Percentiles rank a stretch among this genome's conserved stretches.
Evolutionary conservation across 345 rosid species (phyloP).

Genomic region (Geranium rotundifolium): DNA sequence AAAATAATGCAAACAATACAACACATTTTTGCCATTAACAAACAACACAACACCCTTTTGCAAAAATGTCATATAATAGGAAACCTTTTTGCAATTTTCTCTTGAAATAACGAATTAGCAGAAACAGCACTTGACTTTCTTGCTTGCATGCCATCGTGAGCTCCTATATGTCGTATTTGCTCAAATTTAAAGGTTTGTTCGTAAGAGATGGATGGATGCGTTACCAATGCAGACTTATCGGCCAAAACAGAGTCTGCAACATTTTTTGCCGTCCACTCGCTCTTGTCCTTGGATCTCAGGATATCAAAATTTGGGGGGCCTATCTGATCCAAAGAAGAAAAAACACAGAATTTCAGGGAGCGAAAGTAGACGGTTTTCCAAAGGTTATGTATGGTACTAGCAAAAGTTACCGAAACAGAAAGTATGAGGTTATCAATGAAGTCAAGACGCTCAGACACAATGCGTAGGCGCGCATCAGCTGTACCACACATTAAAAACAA

Average conservation of each 20-base stretch:
- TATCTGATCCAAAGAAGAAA: constrained; percentile 54
- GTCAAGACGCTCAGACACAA: constrained; percentile 89
- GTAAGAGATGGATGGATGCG: no score
- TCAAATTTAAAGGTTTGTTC: no score
- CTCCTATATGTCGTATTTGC: no score
- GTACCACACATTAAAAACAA: constrained; percentile 13
- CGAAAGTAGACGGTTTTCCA: constrained; percentile 1
- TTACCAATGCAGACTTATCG: constrained; percentile 89
- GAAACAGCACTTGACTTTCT: no score
- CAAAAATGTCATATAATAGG: no score
- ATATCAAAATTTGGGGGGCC: constrained; percentile 80
- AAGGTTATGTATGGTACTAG: constrained; percentile 5
- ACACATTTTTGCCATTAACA: no score
- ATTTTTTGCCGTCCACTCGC: constrained; percentile 72
- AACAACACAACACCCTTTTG: no score
- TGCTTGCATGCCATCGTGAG: no score
- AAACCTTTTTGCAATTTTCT: no score
- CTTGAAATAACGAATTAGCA: no score
- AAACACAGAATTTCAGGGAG: constrained; percentile 12
- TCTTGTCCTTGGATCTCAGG: constrained; percentile 72
- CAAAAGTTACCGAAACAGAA: constrained; percentile 58
- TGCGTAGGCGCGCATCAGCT: constrained; percentile 91
- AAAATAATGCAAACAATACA: no score
- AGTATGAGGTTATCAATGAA: constrained; percentile 68
- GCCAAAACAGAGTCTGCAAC: constrained; percentile 88